phyloP scores from a whole-genome alignment of 331 rosid species.

The Quercus tomentella region DNA sequence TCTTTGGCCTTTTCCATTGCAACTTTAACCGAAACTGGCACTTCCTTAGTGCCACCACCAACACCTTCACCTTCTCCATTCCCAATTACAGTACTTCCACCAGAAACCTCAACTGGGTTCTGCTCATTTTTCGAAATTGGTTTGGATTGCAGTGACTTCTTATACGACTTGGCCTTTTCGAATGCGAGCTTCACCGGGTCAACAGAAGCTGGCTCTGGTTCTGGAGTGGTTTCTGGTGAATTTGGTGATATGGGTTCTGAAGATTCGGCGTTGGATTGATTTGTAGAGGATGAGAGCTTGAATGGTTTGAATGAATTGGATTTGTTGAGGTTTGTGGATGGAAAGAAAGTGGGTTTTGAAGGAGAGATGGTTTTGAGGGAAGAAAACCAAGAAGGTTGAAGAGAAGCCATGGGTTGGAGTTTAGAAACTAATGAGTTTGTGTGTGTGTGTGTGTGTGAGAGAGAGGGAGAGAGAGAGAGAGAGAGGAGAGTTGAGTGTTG shows the following conservation, averaged over 20 bases:
- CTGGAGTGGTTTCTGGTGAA: conserved; percentile 15
- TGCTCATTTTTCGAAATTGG: conserved; percentile 17
- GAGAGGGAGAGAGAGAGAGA: too few species aligned
- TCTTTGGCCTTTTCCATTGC: conserved; percentile 68
- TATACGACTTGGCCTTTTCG: conserved; percentile 50
- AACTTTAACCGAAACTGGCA: conserved; percentile 41
- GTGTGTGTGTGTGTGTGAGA: neutral
- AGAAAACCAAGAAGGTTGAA: conserved; percentile 43
- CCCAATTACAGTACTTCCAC: neutral
- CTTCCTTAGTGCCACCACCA: conserved; percentile 24
- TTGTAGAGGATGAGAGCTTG: conserved; percentile 28
- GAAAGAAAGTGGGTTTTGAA: conserved; percentile 25
- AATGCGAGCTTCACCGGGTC: conserved; percentile 65
- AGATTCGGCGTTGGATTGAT: conserved; percentile 30
- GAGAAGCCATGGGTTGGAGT: conserved; percentile 29
- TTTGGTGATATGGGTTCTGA: conserved; percentile 26
- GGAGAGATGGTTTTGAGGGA: conserved; percentile 28
- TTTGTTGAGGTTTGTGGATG: conserved; percentile 19
- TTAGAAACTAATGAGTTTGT: neutral
- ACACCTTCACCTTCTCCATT: conserved; percentile 2
- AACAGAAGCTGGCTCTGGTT: conserved; percentile 11
- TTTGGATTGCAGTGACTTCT: conserved; percentile 24
- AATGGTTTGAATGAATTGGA: conserved; percentile 17
- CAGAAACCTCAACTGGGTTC: conserved; percentile 13
- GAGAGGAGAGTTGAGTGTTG: too few species aligned